phyloP scores from a whole-genome alignment of 2,329 filamentous ascomycete species.

The Cladosporium sphaerospermum region DNA sequence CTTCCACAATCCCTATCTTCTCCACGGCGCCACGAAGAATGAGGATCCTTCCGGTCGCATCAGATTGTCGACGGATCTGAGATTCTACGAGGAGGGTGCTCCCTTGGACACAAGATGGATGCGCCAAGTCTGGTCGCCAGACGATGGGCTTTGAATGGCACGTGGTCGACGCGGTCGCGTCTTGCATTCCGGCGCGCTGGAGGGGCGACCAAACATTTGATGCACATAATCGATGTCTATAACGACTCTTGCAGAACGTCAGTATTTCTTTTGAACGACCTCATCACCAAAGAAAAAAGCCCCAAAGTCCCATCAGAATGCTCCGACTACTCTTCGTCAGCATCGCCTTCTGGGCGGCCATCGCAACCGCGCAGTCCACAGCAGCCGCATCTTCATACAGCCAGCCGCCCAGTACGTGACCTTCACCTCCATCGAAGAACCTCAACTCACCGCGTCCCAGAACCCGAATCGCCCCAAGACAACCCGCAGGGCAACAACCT shows the following conservation, averaged over 20 bases:
- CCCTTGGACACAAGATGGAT: slow-evolving; percentile 33
- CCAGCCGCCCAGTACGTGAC: background rate
- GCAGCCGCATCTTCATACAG: too few relatives aligned
- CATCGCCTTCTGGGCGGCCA: background rate
- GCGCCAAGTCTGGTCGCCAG: slow-evolving; percentile 31
- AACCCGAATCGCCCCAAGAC: background rate
- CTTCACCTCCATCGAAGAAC: background rate
- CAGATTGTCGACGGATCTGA: slow-evolving; percentile 37
- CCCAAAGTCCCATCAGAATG: background rate
- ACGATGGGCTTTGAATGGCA: slow-evolving; percentile 27
- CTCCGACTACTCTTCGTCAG: background rate
- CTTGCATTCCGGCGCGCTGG: slow-evolving; percentile 12
- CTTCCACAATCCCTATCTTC: slow-evolving; percentile 40
- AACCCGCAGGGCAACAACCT: background rate
- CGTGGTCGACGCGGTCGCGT: background rate
- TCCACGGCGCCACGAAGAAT: slow-evolving; percentile 38
- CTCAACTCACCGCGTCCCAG: background rate
- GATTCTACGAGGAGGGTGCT: slow-evolving; percentile 35
- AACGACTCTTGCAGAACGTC: background rate
- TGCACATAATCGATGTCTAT: background rate
- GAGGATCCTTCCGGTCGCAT: slow-evolving; percentile 35
- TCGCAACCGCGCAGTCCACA: background rate
- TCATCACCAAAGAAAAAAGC: background rate
- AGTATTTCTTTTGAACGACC: background rate
- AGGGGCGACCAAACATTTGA: slow-evolving; percentile 9